A percentile compares a stretch with the other conserved stretches of the same genome.
phyloP scores from a whole-genome alignment of 805 yeast genomes.

The Wickerhamiella cacticola region DNA sequence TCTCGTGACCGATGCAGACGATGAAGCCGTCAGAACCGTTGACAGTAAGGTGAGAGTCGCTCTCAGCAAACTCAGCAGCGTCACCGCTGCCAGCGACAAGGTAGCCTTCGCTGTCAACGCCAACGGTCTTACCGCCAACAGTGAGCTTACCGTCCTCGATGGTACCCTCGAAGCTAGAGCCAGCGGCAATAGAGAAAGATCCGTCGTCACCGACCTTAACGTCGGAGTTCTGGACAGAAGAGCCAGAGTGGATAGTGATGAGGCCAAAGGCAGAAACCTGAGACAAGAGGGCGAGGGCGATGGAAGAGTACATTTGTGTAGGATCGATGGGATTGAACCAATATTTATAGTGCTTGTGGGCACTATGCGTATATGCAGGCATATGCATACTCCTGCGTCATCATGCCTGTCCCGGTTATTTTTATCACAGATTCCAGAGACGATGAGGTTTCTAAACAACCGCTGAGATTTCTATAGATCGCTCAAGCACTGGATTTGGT shows the following conservation, averaged over 20 bases:
- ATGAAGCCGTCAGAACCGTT: not conserved
- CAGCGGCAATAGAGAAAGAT: not conserved
- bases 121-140: not conserved
- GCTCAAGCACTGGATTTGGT: too few species aligned
- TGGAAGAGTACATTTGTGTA: slow-evolving; percentile 4
- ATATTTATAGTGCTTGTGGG: not conserved
- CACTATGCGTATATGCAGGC: not conserved
- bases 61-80: not conserved
- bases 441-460: too few species aligned
- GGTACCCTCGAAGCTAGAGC: not conserved
- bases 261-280: slow-evolving; percentile 3
- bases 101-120: not conserved
- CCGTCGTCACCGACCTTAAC: not conserved
- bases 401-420: too few species aligned
- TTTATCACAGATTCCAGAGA: too few species aligned
- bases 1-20: not conserved
- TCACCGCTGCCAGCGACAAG: not conserved
- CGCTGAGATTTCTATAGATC: too few species aligned
- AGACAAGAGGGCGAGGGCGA: slow-evolving; percentile 6
- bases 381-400: too few species aligned
- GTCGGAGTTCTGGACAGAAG: not conserved
- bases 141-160: not conserved
- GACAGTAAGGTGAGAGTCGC: not conserved
- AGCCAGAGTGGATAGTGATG: slow-evolving; percentile 5
- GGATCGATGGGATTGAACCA: not conserved